Base-by-base conservation (phyloP, 352 stramenopile genomes). In the Elongisporangium prolatum region DNA sequence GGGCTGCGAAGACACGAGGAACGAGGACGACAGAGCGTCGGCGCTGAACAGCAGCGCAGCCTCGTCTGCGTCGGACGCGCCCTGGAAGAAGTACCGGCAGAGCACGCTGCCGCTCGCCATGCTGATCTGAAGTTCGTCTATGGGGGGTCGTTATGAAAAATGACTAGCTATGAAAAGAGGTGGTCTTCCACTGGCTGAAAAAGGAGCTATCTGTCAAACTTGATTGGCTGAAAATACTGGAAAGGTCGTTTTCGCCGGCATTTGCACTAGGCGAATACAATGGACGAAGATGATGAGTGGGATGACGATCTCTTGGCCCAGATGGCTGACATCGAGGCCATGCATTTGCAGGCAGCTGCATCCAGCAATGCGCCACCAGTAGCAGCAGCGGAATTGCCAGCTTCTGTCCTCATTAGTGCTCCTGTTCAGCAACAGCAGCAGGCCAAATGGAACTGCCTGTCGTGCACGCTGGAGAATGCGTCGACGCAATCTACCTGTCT, bases 11-110 rank as follows among this genome's bases (percentile, higher is more conserved):
- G 81, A 91, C n/a, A 95, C 71, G 57, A 94, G 56, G 18, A 93
- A 50, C 13, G 78, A 80, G 1, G 80, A 91, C 52, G 67, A 71
- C 50, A 73, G 72, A 48, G 79, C 71, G 52, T 87, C 76, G 34
- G 34, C 34, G 10, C 34, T 44, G 34, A 13, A 44, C 34, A 44
- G 34, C n/a, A 75, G 59, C 5, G 69, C 65, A 21, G 59, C 54
- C 6, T n/a, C 47, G 10, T 24, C 24, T 13, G 51, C 65, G 13
- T 56, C 40, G 37, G 63, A 60, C 20, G 75, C 69, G 6, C 68
- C 74, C 56, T 91, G 84, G 74, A 93, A 91, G 59, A 93, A 93
- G 67, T 93, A 93, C 59, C 76, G 81, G 54, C 84, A 93, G 56
- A 93, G 72, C 64, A 93, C 84, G 56, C 69, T 63, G 60, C 63